Evolutionary conservation across 371 early-diverging fungal species (phyloP), one percentile per base, ranked within the genome.

Genomic region (Mucor saturninus): DNA sequence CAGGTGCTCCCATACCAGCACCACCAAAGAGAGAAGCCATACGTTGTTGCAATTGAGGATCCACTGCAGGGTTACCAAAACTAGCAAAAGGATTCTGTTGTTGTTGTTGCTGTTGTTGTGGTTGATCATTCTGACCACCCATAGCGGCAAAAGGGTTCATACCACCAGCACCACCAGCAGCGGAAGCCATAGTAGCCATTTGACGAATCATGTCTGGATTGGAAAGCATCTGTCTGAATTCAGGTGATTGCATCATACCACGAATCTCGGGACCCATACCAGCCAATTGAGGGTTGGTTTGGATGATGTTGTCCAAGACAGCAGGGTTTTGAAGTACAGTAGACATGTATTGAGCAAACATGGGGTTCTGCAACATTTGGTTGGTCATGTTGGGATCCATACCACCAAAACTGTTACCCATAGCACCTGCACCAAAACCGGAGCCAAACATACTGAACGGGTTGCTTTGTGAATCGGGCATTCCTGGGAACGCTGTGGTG

Each of bases 231-330:
- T 89, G 86, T 71, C 92, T 83, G 63, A 96, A 92, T 64, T 90
- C 88, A 0, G 94, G 93, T 56, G 89, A 85, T 51, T 81, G 84
- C 73, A 93, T 81, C 86, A 90, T 87, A 66, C 84, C 81, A 48
- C 95, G 89, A 72, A 95, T 84, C 73, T 95, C 88, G 42, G 97
- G 96, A 9, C 92, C 94, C 85, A 94, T 88, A 61, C 76, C 70
- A 21, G 92, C 87, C 31, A 96, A 67, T 57, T 87, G 85, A 42
- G 97, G 95, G 75, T 94, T 94, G 65, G 84, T 84, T 7, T 88
- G 85, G 52, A 92, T 89, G 81, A 96, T 89, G 55, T 82, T 79
- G 46, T 95, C 93, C 59, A 97, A 67, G 21, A 96, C 84, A 56
- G 89, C 87, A 7, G 97, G 97, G 69, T 95, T 95, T 59, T 85